Percentiles rank a stretch among this genome's conserved stretches.
phyloP scores from a whole-genome alignment of 2,329 filamentous ascomycete genomes.

The Neopestalotiopsis sp. region DNA sequence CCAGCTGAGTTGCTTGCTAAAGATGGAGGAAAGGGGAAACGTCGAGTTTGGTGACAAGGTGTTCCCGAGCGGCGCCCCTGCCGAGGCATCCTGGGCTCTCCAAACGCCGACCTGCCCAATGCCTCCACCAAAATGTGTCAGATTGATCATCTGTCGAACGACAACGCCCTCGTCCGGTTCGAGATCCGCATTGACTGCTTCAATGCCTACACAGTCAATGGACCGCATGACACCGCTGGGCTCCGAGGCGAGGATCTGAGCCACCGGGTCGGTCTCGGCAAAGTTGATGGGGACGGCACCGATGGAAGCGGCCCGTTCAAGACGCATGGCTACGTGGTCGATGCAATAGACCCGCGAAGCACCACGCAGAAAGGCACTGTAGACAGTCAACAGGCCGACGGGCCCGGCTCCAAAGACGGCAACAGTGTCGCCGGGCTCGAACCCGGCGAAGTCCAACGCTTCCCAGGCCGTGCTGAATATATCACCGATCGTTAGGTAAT shows the following conservation, averaged over 20 bases:
- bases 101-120: constrained; percentile 31
- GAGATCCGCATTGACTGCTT: constrained; percentile 18
- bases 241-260: constrained; percentile 64
- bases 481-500: constrained; percentile 37
- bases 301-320: constrained; percentile 65
- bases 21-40: constrained; percentile 27
- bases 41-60: constrained; percentile 18
- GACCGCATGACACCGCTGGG: constrained; percentile 18
- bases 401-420: constrained; percentile 32
- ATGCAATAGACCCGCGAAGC: constrained; percentile 67
- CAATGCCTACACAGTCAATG: constrained; percentile 18
- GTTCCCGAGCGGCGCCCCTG: constrained; percentile 23
- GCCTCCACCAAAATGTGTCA: background rate
- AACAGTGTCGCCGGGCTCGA: constrained; percentile 38
- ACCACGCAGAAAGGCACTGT: constrained; percentile 57
- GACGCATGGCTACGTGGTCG: constrained; percentile 64
- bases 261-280: constrained; percentile 60
- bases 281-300: constrained; percentile 67
- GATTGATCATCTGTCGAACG: background rate
- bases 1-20: constrained; percentile 22
- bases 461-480: constrained; percentile 46
- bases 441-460: constrained; percentile 40
- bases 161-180: constrained; percentile 11
- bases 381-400: constrained; percentile 44
- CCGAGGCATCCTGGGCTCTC: constrained; percentile 16